A percentile compares a stretch with the other conserved stretches of the same genome.
Conservation (phyloP, 768 basidiomycete genomes). For the Suillus discolor region DNA sequence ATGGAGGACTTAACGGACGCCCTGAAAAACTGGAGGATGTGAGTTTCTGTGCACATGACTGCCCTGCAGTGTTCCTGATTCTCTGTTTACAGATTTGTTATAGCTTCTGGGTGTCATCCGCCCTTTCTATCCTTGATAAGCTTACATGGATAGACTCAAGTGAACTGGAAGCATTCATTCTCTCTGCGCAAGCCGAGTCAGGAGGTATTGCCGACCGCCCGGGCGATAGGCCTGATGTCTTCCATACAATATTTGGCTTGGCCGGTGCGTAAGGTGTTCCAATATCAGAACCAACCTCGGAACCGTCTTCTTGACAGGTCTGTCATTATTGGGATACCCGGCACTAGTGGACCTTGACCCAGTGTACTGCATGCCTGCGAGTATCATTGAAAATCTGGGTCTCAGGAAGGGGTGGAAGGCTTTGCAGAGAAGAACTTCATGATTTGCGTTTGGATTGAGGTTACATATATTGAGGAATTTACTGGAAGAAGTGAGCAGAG, state of each 20-base stretch:
- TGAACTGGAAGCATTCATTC: slow-evolving; percentile 78
- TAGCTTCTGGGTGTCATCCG: slow-evolving; percentile 94
- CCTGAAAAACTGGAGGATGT: slow-evolving; percentile 98
- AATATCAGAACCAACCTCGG: neutral
- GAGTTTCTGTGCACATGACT: slow-evolving; percentile 29
- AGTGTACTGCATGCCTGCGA: slow-evolving; percentile 88
- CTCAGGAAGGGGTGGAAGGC: slow-evolving; percentile 54
- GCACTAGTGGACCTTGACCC: slow-evolving; percentile 87
- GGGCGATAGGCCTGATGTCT: slow-evolving; percentile 93
- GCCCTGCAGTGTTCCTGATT: neutral
- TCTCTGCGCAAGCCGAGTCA: slow-evolving; percentile 82
- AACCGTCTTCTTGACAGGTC: slow-evolving; percentile 45
- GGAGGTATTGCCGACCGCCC: slow-evolving; percentile 96
- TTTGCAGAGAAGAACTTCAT: slow-evolving; percentile 29
- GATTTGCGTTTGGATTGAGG: neutral
- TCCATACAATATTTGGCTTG: slow-evolving; percentile 92
- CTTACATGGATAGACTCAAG: slow-evolving; percentile 86
- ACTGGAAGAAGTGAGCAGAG: no score
- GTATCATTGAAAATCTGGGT: slow-evolving; percentile 60
- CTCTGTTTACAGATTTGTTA: slow-evolving; percentile 81
- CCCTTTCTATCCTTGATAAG: slow-evolving; percentile 81
- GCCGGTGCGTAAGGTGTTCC: slow-evolving; percentile 54
- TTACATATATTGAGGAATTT: neutral
- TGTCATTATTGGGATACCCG: slow-evolving; percentile 88
- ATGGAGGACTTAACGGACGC: slow-evolving; percentile 94